Conservation (phyloP, 495 filamentous ascomycete species). For the Penicillium pancosmium region DNA sequence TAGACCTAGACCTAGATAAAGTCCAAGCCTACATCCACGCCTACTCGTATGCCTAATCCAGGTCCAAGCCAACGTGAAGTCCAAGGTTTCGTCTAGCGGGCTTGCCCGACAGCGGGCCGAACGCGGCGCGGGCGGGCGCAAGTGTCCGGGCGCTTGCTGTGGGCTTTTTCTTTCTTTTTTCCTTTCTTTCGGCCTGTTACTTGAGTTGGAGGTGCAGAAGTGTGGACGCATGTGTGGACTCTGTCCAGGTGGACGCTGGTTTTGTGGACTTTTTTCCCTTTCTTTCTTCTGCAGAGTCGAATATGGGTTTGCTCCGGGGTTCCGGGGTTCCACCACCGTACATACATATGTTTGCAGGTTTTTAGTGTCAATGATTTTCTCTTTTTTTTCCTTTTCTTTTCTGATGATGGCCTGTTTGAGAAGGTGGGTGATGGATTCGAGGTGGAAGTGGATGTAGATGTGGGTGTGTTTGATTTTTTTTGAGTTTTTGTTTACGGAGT, state of each 20-base stretch:
- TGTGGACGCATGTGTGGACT: not conserved
- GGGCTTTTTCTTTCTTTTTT: too few relatives aligned
- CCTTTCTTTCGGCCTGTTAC: too few relatives aligned
- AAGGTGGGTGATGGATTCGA: not conserved
- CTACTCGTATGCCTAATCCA: too few relatives aligned
- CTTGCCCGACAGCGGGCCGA: conserved; percentile 39
- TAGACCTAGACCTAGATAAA: too few relatives aligned
- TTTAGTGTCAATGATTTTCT: too few relatives aligned
- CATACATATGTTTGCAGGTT: too few relatives aligned
- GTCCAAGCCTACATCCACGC: too few relatives aligned
- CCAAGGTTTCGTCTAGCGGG: conserved; percentile 36
- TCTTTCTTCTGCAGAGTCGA: not conserved
- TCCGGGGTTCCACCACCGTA: not conserved
- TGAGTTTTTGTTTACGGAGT: too few relatives aligned
- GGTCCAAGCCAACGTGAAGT: not conserved
- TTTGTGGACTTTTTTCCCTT: too few relatives aligned
- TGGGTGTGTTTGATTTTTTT: too few relatives aligned
- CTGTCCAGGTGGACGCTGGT: not conserved
- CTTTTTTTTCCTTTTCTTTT: too few relatives aligned
- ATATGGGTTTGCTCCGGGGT: not conserved
- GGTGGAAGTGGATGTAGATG: too few relatives aligned
- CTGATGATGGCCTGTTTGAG: not conserved
- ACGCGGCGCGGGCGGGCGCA: conserved; percentile 26
- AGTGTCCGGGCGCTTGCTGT: not conserved
- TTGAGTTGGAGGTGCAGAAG: conserved; percentile 1